phyloP scores from a whole-genome alignment of 2,329 filamentous ascomycete species.

The Fusarium robinianum region DNA sequence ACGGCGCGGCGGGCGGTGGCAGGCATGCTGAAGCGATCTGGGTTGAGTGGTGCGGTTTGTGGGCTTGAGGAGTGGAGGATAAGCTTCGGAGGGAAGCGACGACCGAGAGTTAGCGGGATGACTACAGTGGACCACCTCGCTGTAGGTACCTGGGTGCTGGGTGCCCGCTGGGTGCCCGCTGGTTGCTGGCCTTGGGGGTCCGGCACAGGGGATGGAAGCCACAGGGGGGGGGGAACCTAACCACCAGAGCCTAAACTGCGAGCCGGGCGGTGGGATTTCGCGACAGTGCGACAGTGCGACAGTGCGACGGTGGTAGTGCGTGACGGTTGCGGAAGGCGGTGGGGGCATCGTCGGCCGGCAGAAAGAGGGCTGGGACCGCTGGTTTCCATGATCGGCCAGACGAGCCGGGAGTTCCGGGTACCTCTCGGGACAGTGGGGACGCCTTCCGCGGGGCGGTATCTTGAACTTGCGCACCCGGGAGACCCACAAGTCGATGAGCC shows the following conservation, averaged over 20 bases:
- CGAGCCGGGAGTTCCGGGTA: constrained; percentile 20
- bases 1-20: constrained; percentile 16
- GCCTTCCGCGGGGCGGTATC: constrained; percentile 11
- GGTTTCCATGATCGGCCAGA: constrained; percentile 19
- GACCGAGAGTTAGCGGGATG: constrained; percentile 13
- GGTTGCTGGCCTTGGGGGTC: too few relatives aligned
- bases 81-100: constrained; percentile 24
- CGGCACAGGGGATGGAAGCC: background rate
- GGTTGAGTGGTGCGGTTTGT: constrained; percentile 24
- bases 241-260: too few relatives aligned
- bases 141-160: too few relatives aligned
- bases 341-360: constrained; percentile 4
- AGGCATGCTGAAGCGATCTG: constrained; percentile 23
- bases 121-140: too few relatives aligned
- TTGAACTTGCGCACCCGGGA: constrained; percentile 9
- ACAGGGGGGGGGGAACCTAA: background rate
- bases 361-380: background rate
- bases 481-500: constrained; percentile 21
- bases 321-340: constrained; percentile 11
- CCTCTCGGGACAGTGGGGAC: constrained; percentile 10
- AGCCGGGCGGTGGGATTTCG: too few relatives aligned
- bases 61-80: constrained; percentile 20
- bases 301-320: too few relatives aligned
- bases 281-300: too few relatives aligned
- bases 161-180: too few relatives aligned